Base-by-base conservation (phyloP, 2,329 filamentous ascomycete species). In the Calonectria leucothoes region DNA sequence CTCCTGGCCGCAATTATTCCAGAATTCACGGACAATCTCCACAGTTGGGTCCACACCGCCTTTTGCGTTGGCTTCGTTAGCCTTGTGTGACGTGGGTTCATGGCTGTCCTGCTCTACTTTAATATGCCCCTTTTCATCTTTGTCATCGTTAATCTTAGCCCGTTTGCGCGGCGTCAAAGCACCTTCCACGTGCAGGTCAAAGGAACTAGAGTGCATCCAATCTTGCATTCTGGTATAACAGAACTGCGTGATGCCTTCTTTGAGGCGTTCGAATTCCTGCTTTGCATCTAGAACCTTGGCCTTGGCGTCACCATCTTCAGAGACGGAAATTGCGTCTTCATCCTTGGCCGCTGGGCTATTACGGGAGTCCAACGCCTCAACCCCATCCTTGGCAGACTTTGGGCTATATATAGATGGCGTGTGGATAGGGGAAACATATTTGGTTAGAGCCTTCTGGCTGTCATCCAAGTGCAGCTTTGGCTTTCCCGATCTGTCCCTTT, bases 261-360 rank as follows among this genome's bases (percentile, higher is more conserved):
- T 23, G 11, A 61, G 4, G 12, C 15, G 17, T 3, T 42, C 6
- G n/a, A 37, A 37, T 20, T 42, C 33, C 7, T 8, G 2, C 6
- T 15, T 17, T 27, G 15, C 7, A 15, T 27, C 23, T 12, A 7
- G 2, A 1, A 10, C 2, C 7, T 27, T 25, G 15, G 23, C 5
- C 17, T 12, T 8, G 17, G 17, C 3, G 4, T 3, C 4, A 4
- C 1, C 0, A 6, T 17, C 11, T 61, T 27, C 6, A 4, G 25
- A 27, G 14, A 27, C 6, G 15, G 23, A 17, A 0, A 31, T 12
- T 8, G 4, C 14, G 23, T 12, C 23, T 27, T 37, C 55, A 5
- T 1, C 4, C 12, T 20, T 17, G 4, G 55, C n/a, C 4, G 14
- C 6, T 17, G 55, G 23, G 10, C 8, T 23, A 2, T 35, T 59